Conservation (phyloP, 2,329 filamentous ascomycete genomes). For the Aspergillus tamarii region DNA sequence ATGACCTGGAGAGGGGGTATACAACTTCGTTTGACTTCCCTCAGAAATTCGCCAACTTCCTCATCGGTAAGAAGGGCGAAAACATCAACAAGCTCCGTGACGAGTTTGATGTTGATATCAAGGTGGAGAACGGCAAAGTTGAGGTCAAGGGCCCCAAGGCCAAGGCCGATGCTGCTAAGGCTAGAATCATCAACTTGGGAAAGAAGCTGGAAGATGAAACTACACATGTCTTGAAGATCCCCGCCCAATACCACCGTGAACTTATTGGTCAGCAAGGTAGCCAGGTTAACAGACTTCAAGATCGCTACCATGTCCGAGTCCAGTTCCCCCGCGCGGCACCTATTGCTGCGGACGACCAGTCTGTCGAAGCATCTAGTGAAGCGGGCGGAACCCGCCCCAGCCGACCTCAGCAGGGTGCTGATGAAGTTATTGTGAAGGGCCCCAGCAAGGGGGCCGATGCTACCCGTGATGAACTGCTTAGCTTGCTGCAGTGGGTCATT, state of each 20-base stretch:
- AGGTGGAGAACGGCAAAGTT: constrained; percentile 91
- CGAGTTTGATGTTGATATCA: constrained; percentile 75
- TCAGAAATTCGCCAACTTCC: constrained; percentile 88
- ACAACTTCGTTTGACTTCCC: constrained; percentile 88
- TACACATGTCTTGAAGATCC: constrained; percentile 83
- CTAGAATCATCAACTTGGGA: constrained; percentile 76
- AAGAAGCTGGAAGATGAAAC: constrained; percentile 90
- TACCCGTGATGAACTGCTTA: constrained; percentile 87
- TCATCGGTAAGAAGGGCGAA: constrained; percentile 68
- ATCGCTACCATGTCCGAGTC: constrained; percentile 89
- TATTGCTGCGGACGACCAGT: constrained; percentile 64
- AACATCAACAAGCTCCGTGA: constrained; percentile 71
- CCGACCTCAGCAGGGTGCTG: constrained; percentile 73
- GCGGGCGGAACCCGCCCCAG: constrained; percentile 61
- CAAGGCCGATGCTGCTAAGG: constrained; percentile 85
- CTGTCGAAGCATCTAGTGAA: constrained; percentile 69
- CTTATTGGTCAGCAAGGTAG: constrained; percentile 86
- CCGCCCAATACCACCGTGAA: constrained; percentile 90
- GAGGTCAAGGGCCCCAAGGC: constrained; percentile 94
- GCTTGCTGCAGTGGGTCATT: constrained; percentile 83
- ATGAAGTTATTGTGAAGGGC: constrained; percentile 89
- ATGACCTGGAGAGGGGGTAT: constrained; percentile 92
- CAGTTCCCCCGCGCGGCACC: constrained; percentile 79
- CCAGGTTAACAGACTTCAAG: constrained; percentile 90
- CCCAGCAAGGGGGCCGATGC: constrained; percentile 91